These are phyloP conservation scores for Coemansia erecta DNA, from an alignment of 192 early-diverging fungal genomes.

Conservation along the genomic window DNA sequence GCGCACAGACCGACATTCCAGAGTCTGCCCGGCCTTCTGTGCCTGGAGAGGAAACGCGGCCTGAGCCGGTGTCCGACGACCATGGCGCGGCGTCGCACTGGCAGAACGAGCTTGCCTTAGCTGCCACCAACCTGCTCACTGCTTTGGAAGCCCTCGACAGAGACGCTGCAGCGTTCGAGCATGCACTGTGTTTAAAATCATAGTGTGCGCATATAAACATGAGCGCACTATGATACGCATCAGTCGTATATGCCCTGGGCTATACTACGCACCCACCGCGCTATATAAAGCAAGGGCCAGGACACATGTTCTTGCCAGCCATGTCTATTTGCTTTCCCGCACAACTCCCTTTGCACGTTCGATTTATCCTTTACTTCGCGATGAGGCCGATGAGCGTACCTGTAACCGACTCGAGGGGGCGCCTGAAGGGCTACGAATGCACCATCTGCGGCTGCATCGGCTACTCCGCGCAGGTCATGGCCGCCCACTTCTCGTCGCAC, in stretches of 20 bases:
- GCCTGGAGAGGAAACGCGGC: too few relatives aligned
- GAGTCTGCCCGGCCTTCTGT: not conserved
- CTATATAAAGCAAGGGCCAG: too few relatives aligned
- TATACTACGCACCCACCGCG: too few relatives aligned
- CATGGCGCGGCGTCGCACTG: constrained; percentile 9
- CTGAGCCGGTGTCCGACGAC: too few relatives aligned
- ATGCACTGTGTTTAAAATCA: too few relatives aligned
- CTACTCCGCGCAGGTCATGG: constrained; percentile 1
- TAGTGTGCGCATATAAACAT: not conserved
- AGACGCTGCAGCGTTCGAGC: constrained; percentile 3
- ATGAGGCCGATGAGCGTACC: not conserved
- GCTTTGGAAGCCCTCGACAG: constrained; percentile 22
- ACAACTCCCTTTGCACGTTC: not conserved
- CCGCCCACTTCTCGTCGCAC: not conserved
- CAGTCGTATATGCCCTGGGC: not conserved
- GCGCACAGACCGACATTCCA: too few relatives aligned
- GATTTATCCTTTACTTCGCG: not conserved
- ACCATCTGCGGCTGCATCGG: not conserved
- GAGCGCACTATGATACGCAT: not conserved
- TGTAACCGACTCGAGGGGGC: too few relatives aligned
- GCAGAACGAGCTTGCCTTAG: constrained; percentile 20
- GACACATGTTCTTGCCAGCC: too few relatives aligned
- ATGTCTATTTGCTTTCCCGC: too few relatives aligned
- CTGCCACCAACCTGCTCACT: constrained; percentile 20
- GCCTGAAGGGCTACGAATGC: not conserved